These are phyloP conservation scores for Pythium oligandrum DNA, from an alignment of 352 stramenopile species.

Conservation along the genomic window DNA sequence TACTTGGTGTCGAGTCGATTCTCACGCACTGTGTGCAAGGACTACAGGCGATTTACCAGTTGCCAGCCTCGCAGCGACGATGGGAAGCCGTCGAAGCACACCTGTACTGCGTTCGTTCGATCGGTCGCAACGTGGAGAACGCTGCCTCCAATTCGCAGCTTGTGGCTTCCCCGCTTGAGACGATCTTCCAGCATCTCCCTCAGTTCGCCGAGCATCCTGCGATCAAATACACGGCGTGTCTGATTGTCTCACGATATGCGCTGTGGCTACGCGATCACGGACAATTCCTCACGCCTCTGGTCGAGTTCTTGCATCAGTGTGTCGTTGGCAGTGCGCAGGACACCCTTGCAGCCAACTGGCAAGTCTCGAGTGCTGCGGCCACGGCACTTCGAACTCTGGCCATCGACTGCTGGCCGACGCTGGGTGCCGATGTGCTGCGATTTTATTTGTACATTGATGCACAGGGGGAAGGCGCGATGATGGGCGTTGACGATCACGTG, in stretches of 20 bases:
- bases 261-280: slow-evolving; percentile 59
- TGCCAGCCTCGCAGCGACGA: slow-evolving; percentile 28
- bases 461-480: slow-evolving; percentile 34
- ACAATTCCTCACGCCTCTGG: slow-evolving; percentile 39
- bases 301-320: slow-evolving; percentile 69
- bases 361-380: slow-evolving; percentile 66
- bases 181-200: slow-evolving; percentile 74
- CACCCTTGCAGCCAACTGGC: slow-evolving; percentile 52
- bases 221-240: slow-evolving; percentile 82
- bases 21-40: slow-evolving; percentile 76
- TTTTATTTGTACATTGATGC: slow-evolving; percentile 78
- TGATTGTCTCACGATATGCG: slow-evolving; percentile 81
- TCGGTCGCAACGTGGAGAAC: slow-evolving; percentile 73
- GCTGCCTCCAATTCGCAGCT: slow-evolving; percentile 10
- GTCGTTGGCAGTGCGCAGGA: slow-evolving; percentile 53
- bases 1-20: slow-evolving; percentile 65
- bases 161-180: slow-evolving; percentile 37
- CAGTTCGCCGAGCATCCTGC: slow-evolving; percentile 71
- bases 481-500: slow-evolving; percentile 79
- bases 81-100: slow-evolving; percentile 82
- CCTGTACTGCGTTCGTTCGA: slow-evolving; percentile 81
- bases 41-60: slow-evolving; percentile 62
- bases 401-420: slow-evolving; percentile 70
- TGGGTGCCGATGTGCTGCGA: slow-evolving; percentile 58
- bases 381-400: slow-evolving; percentile 68